Conservation (phyloP, 2,329 filamentous ascomycete genomes). For the Dactylonectria macrodidyma region DNA sequence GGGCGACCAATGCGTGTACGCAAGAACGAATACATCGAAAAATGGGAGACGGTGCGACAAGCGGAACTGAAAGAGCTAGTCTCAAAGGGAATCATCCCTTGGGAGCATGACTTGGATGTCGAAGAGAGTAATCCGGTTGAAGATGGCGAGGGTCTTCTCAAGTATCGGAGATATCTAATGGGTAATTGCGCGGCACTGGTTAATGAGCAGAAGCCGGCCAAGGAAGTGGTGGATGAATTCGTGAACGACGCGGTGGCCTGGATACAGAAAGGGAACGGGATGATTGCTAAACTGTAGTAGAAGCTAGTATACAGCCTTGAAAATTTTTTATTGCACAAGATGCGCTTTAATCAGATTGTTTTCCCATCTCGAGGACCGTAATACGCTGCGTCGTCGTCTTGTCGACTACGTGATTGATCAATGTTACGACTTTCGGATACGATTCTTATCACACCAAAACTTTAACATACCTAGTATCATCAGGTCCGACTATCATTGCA, state of each 20-base stretch:
- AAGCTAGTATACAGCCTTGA: background rate
- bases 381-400: no score
- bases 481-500: no score
- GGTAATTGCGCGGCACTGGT: slow-evolving; percentile 96
- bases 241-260: slow-evolving; percentile 83
- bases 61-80: slow-evolving; percentile 95
- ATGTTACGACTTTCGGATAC: no score
- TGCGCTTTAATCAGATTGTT: background rate
- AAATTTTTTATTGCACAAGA: background rate
- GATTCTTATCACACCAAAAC: no score
- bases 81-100: slow-evolving; percentile 89
- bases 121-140: slow-evolving; percentile 80
- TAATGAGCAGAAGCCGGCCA: slow-evolving; percentile 92
- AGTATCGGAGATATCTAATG: slow-evolving; percentile 93
- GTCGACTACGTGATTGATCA: no score
- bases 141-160: slow-evolving; percentile 76
- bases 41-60: slow-evolving; percentile 95
- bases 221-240: slow-evolving; percentile 94
- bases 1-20: slow-evolving; percentile 94
- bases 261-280: slow-evolving; percentile 77
- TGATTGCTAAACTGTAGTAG: slow-evolving; percentile 79
- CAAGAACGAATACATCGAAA: slow-evolving; percentile 92
- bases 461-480: no score
- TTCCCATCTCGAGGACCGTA: background rate
- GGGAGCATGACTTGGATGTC: slow-evolving; percentile 93